Evolutionary conservation across 208 protist species (phyloP).

Genomic region (Plasmodiophora brassicae): DNA sequence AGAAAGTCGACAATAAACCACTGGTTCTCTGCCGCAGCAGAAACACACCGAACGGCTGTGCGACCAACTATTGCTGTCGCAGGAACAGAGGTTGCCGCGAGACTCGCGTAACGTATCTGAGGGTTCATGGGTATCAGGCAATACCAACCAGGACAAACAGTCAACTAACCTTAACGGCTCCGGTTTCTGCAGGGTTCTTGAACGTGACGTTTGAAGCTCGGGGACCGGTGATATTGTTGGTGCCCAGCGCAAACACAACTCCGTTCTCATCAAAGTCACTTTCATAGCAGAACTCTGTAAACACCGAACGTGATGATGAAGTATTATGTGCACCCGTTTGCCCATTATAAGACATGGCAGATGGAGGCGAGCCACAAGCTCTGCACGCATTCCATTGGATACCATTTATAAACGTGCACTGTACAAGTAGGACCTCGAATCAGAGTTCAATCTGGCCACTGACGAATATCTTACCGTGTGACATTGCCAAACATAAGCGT

Average conservation of each 20-base stretch:
- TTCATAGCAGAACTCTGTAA: too few species aligned
- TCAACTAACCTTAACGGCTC: neutral
- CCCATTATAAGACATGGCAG: too few species aligned
- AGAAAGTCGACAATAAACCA: slow-evolving; percentile 51
- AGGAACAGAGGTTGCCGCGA: neutral
- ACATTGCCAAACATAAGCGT: too few species aligned
- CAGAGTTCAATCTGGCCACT: too few species aligned
- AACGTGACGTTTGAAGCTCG: neutral
- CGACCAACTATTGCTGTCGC: neutral
- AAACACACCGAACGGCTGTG: neutral
- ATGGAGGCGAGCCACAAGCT: too few species aligned
- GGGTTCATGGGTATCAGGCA: neutral
- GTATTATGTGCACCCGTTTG: too few species aligned
- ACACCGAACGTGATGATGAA: too few species aligned
- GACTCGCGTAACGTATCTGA: neutral
- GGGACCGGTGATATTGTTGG: too few species aligned
- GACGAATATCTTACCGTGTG: too few species aligned
- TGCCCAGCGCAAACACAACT: neutral
- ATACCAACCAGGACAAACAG: neutral
- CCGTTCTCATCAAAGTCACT: neutral
- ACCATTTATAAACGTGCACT: too few species aligned
- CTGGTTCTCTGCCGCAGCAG: slow-evolving; percentile 15
- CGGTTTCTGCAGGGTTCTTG: neutral
- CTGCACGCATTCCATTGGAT: too few species aligned
- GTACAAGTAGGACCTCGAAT: too few species aligned